Conservation (phyloP, 306 rosid genomes). For the Pachyrhizus erosus region DNA sequence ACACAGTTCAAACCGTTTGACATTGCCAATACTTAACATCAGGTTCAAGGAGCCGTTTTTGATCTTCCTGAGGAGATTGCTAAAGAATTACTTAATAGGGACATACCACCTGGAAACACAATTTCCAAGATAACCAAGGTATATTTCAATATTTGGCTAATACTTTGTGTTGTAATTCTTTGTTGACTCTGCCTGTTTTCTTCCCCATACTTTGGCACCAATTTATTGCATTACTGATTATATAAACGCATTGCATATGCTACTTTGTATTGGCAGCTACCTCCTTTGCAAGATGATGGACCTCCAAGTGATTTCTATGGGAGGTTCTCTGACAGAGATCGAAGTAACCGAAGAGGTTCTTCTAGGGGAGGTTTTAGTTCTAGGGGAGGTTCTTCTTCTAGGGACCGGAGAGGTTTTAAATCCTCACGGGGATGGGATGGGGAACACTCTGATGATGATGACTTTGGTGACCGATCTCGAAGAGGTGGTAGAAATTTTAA, state of each 20-base stretch:
- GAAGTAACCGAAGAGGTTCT: slow-evolving; percentile 56
- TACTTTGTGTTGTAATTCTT: neutral
- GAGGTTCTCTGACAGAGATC: slow-evolving; percentile 74
- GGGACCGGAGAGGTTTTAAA: slow-evolving; percentile 70
- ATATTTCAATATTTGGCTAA: slow-evolving; percentile 31
- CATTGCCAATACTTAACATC: slow-evolving; percentile 45
- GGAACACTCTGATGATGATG: slow-evolving; percentile 47
- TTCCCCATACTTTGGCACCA: neutral
- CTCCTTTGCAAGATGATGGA: slow-evolving; percentile 96
- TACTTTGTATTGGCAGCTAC: slow-evolving; percentile 69
- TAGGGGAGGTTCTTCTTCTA: slow-evolving; percentile 4
- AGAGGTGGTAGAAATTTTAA: slow-evolving; percentile 62
- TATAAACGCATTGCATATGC: slow-evolving; percentile 4
- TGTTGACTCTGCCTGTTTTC: neutral
- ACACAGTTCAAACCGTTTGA: slow-evolving; percentile 37
- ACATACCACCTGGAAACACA: slow-evolving; percentile 78
- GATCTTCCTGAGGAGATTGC: slow-evolving; percentile 98
- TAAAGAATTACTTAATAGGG: slow-evolving; percentile 76
- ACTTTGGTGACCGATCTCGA: slow-evolving; percentile 45
- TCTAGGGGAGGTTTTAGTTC: slow-evolving; percentile 31
- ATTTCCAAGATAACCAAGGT: slow-evolving; percentile 86
- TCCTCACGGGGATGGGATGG: slow-evolving; percentile 66
- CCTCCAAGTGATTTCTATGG: slow-evolving; percentile 88
- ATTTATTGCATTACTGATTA: slow-evolving; percentile 28
- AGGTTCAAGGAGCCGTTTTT: slow-evolving; percentile 97